phyloP scores from a whole-genome alignment of 495 filamentous ascomycete genomes.

The Penicillium nucicola region DNA sequence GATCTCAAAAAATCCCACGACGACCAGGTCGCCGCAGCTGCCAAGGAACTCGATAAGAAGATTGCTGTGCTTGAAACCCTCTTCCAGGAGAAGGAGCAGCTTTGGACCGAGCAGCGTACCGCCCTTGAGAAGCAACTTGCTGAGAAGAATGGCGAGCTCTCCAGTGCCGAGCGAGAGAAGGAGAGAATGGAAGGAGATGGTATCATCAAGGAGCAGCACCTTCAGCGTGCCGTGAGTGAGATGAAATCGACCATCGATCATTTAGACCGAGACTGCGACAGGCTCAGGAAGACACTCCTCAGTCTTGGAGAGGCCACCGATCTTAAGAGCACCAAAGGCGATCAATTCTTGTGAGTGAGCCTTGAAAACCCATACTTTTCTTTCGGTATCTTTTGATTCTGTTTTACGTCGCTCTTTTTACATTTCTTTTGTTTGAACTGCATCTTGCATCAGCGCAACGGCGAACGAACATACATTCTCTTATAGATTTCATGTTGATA shows the following conservation, averaged over 20 bases:
- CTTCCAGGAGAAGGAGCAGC: slow-evolving; percentile 33
- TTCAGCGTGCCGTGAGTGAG: slow-evolving; percentile 45
- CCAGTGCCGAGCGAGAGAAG: slow-evolving; percentile 44
- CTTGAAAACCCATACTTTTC: slow-evolving; percentile 23
- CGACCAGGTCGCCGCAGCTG: slow-evolving; percentile 26
- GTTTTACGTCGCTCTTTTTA: slow-evolving; percentile 16
- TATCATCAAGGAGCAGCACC: slow-evolving; percentile 47
- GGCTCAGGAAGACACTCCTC: slow-evolving; percentile 54
- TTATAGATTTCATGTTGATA: slow-evolving; percentile 40
- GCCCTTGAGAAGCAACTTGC: slow-evolving; percentile 34
- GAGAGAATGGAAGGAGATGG: slow-evolving; percentile 45
- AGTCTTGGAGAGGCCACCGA: slow-evolving; percentile 59
- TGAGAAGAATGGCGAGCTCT: slow-evolving; percentile 36
- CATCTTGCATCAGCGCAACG: slow-evolving; percentile 4
- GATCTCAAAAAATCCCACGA: slow-evolving; percentile 17
- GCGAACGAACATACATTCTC: slow-evolving; percentile 17
- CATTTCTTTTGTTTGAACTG: slow-evolving; percentile 11
- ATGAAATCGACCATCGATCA: slow-evolving; percentile 51
- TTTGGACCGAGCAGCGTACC: slow-evolving; percentile 33
- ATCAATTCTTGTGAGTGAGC: slow-evolving; percentile 62
- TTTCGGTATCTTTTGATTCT: slow-evolving; percentile 6
- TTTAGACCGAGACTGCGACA: slow-evolving; percentile 53
- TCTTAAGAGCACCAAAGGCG: slow-evolving; percentile 55
- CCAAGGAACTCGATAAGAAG: slow-evolving; percentile 33
- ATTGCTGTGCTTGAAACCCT: slow-evolving; percentile 37